Evolutionary conservation across 345 rosid species (phyloP), one percentile per base, ranked within the genome.

Genomic region (Citrus reticulata): DNA sequence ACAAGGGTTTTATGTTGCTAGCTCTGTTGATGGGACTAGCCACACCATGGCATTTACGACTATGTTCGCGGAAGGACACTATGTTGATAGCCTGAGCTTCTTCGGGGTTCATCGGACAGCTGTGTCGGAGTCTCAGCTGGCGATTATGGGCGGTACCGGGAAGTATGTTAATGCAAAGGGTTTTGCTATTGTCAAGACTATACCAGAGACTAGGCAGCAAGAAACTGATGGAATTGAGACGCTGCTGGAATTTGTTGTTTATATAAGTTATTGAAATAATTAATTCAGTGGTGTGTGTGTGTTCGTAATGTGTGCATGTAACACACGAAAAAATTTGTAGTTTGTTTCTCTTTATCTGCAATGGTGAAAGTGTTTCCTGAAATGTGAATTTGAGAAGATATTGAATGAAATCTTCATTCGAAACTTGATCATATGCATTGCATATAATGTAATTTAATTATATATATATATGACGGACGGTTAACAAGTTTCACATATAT

Each of bases 151-250:
- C 24, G 87, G 83, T 16, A 84, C 83, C 5, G 83, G 85, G 9
- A 85, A 82, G 80, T 82, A 85, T 77, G 87, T 82, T 14, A 85
- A 85, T 82, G 85, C 80, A 24, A 69, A 71, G 17, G 88, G 84
- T 4, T 77, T 63, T 37, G 82, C 88, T 7, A 78, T 63, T 60
- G 71, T 85, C 17, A 80, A 82, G 79, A 85, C 83, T 1, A 55
- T 77, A n/a, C 80, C 83, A 4, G 77, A 25, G 19, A 60, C 7
- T 40, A 82, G 35, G 63, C 85, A 82, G 69, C 84, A 82, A 32
- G 73, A 75, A 57, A 82, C 85, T 17, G 88, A 85, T 63, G 85
- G 88, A 2, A 20, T 68, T 32, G 88, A 82, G 71, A 85, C 88
- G 13, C 51, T 85, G 73, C 70, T 82, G 57, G 68, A 78, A 71